Evolutionary conservation across 1,284 basidiomycete genomes (phyloP).

Genomic region (Coniferiporia weirii): DNA sequence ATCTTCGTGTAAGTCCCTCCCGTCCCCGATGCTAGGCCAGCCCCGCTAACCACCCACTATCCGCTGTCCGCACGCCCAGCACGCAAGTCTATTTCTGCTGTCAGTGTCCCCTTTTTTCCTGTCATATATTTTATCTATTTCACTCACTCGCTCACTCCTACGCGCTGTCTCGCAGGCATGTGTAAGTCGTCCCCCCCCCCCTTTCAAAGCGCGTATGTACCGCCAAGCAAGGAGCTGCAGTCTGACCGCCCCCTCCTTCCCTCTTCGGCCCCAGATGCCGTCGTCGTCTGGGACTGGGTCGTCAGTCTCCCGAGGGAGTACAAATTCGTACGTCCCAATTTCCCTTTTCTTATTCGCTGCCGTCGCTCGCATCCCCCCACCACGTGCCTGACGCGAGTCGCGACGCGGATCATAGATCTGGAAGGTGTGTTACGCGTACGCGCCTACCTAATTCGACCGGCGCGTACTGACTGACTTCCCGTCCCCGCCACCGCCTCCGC

Average conservation of each 20-base stretch:
- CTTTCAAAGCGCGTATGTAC: no score
- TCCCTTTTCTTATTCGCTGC: neutral
- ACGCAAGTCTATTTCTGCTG: slow-evolving; percentile 80
- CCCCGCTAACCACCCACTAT: slow-evolving; percentile 13
- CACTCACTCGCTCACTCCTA: slow-evolving; percentile 22
- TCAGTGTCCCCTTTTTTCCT: slow-evolving; percentile 34
- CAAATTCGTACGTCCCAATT: slow-evolving; percentile 51
- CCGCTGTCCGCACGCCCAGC: slow-evolving; percentile 30
- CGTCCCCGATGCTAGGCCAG: slow-evolving; percentile 28
- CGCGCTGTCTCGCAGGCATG: slow-evolving; percentile 48
- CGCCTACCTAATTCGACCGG: neutral
- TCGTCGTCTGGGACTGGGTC: slow-evolving; percentile 79
- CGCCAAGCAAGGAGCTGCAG: no score
- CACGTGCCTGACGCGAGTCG: slow-evolving; percentile 16
- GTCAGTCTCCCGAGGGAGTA: slow-evolving; percentile 69
- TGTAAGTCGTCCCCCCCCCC: slow-evolving; percentile 51
- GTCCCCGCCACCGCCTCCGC: no score
- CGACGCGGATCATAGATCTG: no score
- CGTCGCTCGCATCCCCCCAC: no score
- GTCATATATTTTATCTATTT: slow-evolving; percentile 19
- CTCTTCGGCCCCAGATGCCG: no score
- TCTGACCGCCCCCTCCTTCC: no score
- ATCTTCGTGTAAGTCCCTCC: slow-evolving; percentile 44
- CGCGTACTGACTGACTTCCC: neutral
- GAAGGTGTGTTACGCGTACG: slow-evolving; percentile 31